A percentile compares a stretch with the other conserved stretches of the same genome.
Conservation (phyloP, 2,329 filamentous ascomycete species). For the Bipolaris bicolor region DNA sequence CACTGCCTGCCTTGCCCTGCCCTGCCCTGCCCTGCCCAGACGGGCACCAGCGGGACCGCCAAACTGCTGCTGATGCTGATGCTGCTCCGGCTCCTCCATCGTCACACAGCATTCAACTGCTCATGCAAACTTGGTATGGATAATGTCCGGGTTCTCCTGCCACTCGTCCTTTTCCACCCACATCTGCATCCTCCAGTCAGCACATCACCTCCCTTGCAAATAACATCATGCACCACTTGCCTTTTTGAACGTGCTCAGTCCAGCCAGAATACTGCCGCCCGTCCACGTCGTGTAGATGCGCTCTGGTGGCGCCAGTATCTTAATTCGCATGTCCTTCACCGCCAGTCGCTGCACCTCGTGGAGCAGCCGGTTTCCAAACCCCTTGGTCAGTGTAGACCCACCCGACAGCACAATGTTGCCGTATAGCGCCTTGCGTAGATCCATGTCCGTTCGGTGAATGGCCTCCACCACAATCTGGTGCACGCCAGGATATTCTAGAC, state of each 20-base stretch:
- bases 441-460: constrained; percentile 93
- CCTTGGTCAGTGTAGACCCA: constrained; percentile 93
- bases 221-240: constrained; percentile 57
- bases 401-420: constrained; percentile 97
- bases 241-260: constrained; percentile 98
- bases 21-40: constrained; percentile 38
- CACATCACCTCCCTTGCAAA: constrained; percentile 12
- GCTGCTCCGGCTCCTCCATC: constrained; percentile 19
- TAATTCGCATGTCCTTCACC: constrained; percentile 99
- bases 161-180: constrained; percentile 99
- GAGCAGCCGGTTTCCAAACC: constrained; percentile 90
- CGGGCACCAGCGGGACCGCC: constrained; percentile 37
- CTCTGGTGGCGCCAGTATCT: constrained; percentile 97
- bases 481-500: constrained; percentile 93
- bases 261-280: constrained; percentile 94
- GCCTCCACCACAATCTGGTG: constrained; percentile 98
- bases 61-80: constrained; percentile 9
- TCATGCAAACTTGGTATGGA: constrained; percentile 94
- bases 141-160: constrained; percentile 99
- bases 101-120: constrained; percentile 35
- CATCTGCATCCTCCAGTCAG: constrained; percentile 69
- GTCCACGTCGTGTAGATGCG: constrained; percentile 99
- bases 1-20: constrained; percentile 7
- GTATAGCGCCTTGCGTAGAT: constrained; percentile 90
- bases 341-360: constrained; percentile 91